Conservation (phyloP, 495 filamentous ascomycete genomes). For the Penicillium coffeae region DNA sequence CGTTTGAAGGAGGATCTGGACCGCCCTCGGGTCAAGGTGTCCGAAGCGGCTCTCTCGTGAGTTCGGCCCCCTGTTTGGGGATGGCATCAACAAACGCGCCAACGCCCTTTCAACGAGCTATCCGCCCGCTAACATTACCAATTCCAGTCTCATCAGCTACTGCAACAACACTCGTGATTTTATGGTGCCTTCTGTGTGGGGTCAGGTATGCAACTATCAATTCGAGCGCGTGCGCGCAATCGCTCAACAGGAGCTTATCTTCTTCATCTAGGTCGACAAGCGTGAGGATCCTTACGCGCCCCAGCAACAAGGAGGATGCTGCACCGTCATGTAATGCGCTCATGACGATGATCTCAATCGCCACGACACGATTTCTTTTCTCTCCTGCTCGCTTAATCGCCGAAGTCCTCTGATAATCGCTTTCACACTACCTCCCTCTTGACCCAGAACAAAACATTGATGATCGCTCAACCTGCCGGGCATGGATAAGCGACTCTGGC, state of each 20-base stretch:
- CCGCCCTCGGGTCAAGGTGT: slow-evolving; percentile 89
- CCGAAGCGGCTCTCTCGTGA: slow-evolving; percentile 89
- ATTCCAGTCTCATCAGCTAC: slow-evolving; percentile 82
- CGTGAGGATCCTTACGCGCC: slow-evolving; percentile 95
- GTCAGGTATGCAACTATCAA: slow-evolving; percentile 59
- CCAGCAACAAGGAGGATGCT: slow-evolving; percentile 86
- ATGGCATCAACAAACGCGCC: neutral
- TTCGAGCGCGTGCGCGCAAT: slow-evolving; percentile 7
- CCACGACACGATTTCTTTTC: slow-evolving; percentile 30
- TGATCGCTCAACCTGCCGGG: slow-evolving; percentile 18
- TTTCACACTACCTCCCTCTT: slow-evolving; percentile 11
- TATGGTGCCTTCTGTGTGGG: slow-evolving; percentile 98
- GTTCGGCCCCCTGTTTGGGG: slow-evolving; percentile 26
- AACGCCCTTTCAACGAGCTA: neutral
- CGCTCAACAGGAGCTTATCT: slow-evolving; percentile 10
- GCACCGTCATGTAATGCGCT: slow-evolving; percentile 78
- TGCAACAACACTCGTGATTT: slow-evolving; percentile 96
- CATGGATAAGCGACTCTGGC: slow-evolving; percentile 16
- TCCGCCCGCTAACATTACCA: slow-evolving; percentile 17
- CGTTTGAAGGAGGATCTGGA: slow-evolving; percentile 93
- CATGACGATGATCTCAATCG: slow-evolving; percentile 32
- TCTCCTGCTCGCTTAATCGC: slow-evolving; percentile 1
- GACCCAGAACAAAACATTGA: slow-evolving; percentile 9
- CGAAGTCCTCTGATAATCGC: slow-evolving; percentile 2
- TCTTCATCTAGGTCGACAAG: slow-evolving; percentile 63